A percentile compares a stretch with the other conserved stretches of the same genome.
Conservation (phyloP, 2,329 filamentous ascomycete genomes). For the Bipolaris gigantea region DNA sequence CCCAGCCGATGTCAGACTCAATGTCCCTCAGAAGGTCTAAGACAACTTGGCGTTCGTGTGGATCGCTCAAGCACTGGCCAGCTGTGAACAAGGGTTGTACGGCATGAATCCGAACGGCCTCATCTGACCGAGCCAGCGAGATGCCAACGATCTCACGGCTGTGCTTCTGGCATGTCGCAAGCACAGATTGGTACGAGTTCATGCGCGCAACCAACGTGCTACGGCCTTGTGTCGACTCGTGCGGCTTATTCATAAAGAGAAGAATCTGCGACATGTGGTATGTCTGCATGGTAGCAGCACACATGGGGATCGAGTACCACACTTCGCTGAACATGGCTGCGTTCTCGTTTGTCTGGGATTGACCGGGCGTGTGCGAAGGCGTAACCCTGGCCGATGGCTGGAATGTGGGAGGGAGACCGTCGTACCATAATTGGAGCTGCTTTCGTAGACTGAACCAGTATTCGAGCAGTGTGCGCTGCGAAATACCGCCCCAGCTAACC, state of each 20-base stretch:
- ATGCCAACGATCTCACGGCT: slow-evolving; percentile 65
- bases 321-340: slow-evolving; percentile 57
- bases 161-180: slow-evolving; percentile 59
- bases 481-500: slow-evolving; percentile 50
- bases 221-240: slow-evolving; percentile 56
- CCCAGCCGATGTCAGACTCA: slow-evolving; percentile 65
- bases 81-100: slow-evolving; percentile 64
- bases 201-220: slow-evolving; percentile 58
- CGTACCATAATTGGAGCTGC: slow-evolving; percentile 62
- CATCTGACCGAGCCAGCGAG: slow-evolving; percentile 58
- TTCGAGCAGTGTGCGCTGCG: slow-evolving; percentile 54
- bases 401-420: slow-evolving; percentile 62
- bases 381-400: slow-evolving; percentile 57
- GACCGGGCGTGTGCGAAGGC: slow-evolving; percentile 32
- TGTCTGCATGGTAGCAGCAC: slow-evolving; percentile 66
- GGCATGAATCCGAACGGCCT: slow-evolving; percentile 60
- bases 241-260: slow-evolving; percentile 62
- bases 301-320: slow-evolving; percentile 66
- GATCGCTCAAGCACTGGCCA: slow-evolving; percentile 61
- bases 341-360: slow-evolving; percentile 28
- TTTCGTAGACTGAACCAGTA: slow-evolving; percentile 59
- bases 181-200: slow-evolving; percentile 59
- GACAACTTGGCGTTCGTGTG: slow-evolving; percentile 58
- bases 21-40: slow-evolving; percentile 60
- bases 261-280: slow-evolving; percentile 67